Evolutionary conservation across 2,329 filamentous ascomycete genomes (phyloP), one percentile per base, ranked within the genome.

Genomic region (Neofusicoccum ribis): DNA sequence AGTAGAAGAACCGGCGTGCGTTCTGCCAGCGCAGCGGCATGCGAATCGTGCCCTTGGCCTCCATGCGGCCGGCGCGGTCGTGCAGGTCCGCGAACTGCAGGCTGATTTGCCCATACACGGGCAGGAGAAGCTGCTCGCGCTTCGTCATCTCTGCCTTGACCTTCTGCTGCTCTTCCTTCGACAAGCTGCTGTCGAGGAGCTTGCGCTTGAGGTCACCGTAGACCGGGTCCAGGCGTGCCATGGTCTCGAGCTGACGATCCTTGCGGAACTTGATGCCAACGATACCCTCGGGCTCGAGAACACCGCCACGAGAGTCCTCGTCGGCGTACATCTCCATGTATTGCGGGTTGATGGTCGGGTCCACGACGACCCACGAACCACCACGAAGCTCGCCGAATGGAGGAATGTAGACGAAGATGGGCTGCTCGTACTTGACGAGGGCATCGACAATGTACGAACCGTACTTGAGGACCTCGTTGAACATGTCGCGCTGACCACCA

Each of bases 241-340:
- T 99, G 66, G 94, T 97, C 77, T 96, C 91, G 23, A 99, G 89
- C 82, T 98, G 95, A 84, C 94, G 96, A 74, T 99, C 94, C 79
- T 92, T 94, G 77, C 92, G 91, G 86, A 93, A 99, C 83, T 98
- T 99, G 88, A 99, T 98, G 79, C 93, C 93, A 65, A 99, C 89
- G 76, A 98, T 98, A 83, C 95, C 95, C 79, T 99, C 95, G 7
- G 95, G 95, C 80, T 99, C 95, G 68, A 99, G 87, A 54, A 99
- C 93, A 89, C 95, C 95, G 82, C 94, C 95, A 67, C 95, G 95
- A 65, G 95, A 85, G 70, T 99, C 94, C 70, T 91, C 89, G 74
- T 99, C 95, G 64, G 95, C 95, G 78, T 99, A 99, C 95, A 99
- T 99, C 81, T 99, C 95, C 95, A 99, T 99, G 74, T 88, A 90